Evolutionary conservation across 768 basidiomycete species (phyloP).

Genomic region (Strobilomyces echinocephalus): DNA sequence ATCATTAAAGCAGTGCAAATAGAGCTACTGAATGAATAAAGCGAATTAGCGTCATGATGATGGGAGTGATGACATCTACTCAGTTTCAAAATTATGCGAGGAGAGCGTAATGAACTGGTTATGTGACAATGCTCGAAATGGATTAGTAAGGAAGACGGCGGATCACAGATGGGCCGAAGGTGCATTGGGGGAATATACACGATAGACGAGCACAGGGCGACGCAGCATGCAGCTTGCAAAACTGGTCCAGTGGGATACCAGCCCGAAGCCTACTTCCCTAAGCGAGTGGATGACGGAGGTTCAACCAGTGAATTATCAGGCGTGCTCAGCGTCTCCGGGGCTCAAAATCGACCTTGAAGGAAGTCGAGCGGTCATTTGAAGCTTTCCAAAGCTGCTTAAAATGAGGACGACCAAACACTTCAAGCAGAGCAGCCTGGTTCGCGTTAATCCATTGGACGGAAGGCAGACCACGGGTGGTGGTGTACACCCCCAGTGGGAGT

Average conservation of each 20-base stretch:
- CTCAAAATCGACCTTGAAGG: slow-evolving; percentile 71
- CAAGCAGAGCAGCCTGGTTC: slow-evolving; percentile 61
- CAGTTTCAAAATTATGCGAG: slow-evolving; percentile 30
- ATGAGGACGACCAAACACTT: slow-evolving; percentile 70
- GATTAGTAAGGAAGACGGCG: slow-evolving; percentile 19
- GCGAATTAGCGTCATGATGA: slow-evolving; percentile 30
- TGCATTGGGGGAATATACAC: slow-evolving; percentile 13
- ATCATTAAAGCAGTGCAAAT: slow-evolving; percentile 28
- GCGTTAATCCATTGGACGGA: slow-evolving; percentile 72
- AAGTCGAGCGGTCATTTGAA: slow-evolving; percentile 62
- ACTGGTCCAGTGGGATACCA: slow-evolving; percentile 12
- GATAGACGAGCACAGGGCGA: slow-evolving; percentile 9
- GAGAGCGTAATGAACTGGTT: slow-evolving; percentile 34
- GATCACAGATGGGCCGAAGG: slow-evolving; percentile 26
- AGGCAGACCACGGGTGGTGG: slow-evolving; percentile 74
- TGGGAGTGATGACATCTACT: slow-evolving; percentile 25
- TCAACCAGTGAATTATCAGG: slow-evolving; percentile 5
- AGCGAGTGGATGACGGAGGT: slow-evolving; percentile 4
- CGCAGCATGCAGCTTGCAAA: slow-evolving; percentile 3
- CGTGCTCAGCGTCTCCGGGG: slow-evolving; percentile 35
- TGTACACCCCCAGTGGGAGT: slow-evolving; percentile 62
- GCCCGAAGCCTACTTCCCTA: slow-evolving; percentile 11
- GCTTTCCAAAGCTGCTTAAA: slow-evolving; percentile 70
- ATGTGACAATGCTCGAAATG: slow-evolving; percentile 35
- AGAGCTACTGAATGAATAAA: slow-evolving; percentile 29